Base-by-base conservation (phyloP, 2,329 filamentous ascomycete species). In the Emergomyces pasteurianus region DNA sequence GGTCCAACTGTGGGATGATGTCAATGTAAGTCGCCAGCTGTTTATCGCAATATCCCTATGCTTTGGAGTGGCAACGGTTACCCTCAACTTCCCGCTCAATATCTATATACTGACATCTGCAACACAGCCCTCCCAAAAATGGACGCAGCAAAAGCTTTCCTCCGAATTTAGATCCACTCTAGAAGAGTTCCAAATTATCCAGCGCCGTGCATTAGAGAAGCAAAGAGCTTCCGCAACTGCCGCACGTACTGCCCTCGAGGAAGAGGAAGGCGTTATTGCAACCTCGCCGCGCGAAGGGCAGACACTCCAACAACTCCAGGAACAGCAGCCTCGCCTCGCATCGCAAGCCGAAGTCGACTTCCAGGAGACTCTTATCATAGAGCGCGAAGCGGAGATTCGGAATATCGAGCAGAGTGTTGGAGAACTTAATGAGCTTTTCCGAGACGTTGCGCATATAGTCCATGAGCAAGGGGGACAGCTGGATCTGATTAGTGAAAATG, bases 371-470 rank as follows among this genome's bases (percentile, higher is more conserved):
- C 80, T 99, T 62, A 99, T 99, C 71, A 87, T 95, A 63, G 92
- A 99, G 80, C 91, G 95, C 59, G 94, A 99, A 75, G 86, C 90
- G 61, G 94, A 99, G 78, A 99, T 99, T 66, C 87, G 92, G 64
- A 95, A 95, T 72, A 99, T 99, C 69, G 94, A 97, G 77, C 92
- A 96, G 74, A 91, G 89, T 60, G 94, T 99, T 7, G 89, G 89
- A 60, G 94, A 99, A 70, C 79, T 99, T 64, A 99, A 99, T 69
- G 94, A 97, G 70, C 82, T 99, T 50, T 99, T 99, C 80, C 83
- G 92, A 64, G 92, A 99, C 78, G 91, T 99, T n/a, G 94, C 92
- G 54, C 91, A 96, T 74, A 96, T 99, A 74, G 92, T 99, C 58
- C 85, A 85, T 63, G 92, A 97, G 76, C 94, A 99, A 77, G 94